Percentiles rank a stretch among this genome's conserved stretches.
Conservation (phyloP, 306 rosid species). For the Trifolium pratense region DNA sequence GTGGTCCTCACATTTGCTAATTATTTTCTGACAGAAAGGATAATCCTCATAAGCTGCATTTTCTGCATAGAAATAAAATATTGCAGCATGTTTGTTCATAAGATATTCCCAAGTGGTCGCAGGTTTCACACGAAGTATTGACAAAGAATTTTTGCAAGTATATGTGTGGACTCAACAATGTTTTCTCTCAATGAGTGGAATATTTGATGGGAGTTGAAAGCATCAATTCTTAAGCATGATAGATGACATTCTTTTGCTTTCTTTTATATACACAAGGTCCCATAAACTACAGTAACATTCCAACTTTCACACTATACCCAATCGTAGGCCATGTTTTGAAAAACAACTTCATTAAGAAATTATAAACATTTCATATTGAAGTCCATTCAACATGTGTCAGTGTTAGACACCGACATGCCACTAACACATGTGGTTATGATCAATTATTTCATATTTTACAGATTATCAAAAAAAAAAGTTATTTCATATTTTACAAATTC, state of each 20-base stretch:
- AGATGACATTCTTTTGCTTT: conserved; percentile 15
- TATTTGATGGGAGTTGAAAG: conserved; percentile 27
- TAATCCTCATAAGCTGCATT: conserved; percentile 18
- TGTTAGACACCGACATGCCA: too few species aligned
- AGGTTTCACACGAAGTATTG: conserved; percentile 42
- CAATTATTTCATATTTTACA: too few species aligned
- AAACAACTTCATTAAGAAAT: background rate
- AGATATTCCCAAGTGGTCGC: conserved; percentile 24
- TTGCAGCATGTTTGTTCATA: conserved; percentile 1
- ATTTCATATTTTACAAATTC: too few species aligned
- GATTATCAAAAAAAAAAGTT: too few species aligned
- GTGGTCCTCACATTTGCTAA: conserved; percentile 43
- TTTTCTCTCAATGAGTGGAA: conserved; percentile 27
- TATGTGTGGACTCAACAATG: conserved; percentile 14
- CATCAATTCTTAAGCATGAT: conserved; percentile 28
- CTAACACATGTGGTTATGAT: too few species aligned
- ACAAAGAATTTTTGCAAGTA: conserved; percentile 9
- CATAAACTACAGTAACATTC: conserved; percentile 19
- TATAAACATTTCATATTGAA: too few species aligned
- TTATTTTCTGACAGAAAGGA: conserved; percentile 38
- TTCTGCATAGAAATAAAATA: conserved; percentile 25
- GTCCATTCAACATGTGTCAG: too few species aligned
- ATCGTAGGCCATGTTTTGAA: background rate
- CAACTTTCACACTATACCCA: conserved; percentile 21
- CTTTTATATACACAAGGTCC: background rate